Evolutionary conservation across 2,329 filamentous ascomycete genomes (phyloP).

Genomic region (Aspergillus brasiliensis): DNA sequence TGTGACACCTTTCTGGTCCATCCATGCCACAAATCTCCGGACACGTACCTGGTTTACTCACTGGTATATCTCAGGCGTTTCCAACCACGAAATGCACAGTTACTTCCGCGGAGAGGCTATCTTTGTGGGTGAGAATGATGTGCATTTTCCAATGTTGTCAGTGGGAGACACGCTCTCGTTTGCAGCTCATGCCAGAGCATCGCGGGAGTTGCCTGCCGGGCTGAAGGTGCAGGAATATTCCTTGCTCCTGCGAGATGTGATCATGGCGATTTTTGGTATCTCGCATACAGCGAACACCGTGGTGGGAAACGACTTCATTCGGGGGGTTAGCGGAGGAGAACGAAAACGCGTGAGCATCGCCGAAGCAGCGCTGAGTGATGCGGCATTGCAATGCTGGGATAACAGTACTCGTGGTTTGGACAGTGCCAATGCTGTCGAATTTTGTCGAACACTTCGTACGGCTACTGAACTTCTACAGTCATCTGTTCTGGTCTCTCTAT

Average conservation of each 20-base stretch:
- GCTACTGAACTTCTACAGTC: constrained; percentile 46
- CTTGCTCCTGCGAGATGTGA: constrained; percentile 13
- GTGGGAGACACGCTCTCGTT: constrained; percentile 12
- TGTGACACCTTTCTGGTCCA: background rate
- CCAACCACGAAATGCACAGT: background rate
- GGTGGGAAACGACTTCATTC: constrained; percentile 10
- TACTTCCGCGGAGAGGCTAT: constrained; percentile 68
- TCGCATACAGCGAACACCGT: constrained; percentile 10
- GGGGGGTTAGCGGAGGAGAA: constrained; percentile 11
- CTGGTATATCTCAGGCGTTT: background rate
- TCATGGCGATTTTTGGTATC: constrained; percentile 15
- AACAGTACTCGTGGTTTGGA: constrained; percentile 45
- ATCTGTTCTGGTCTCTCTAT: constrained; percentile 53
- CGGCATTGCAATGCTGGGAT: constrained; percentile 4
- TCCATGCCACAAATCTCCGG: too few species aligned
- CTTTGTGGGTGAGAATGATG: constrained; percentile 56
- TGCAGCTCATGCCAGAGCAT: constrained; percentile 16
- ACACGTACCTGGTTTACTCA: background rate
- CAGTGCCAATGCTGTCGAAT: constrained; percentile 54
- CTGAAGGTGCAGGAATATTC: constrained; percentile 2
- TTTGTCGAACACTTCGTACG: constrained; percentile 49
- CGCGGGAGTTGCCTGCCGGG: background rate
- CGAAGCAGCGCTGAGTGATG: background rate
- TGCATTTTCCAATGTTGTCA: constrained; percentile 9
- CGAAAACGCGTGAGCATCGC: constrained; percentile 10